Evolutionary conservation across 1,284 basidiomycete species (phyloP), one percentile per base, ranked within the genome.

Genomic region (Entoloma clypeatum): DNA sequence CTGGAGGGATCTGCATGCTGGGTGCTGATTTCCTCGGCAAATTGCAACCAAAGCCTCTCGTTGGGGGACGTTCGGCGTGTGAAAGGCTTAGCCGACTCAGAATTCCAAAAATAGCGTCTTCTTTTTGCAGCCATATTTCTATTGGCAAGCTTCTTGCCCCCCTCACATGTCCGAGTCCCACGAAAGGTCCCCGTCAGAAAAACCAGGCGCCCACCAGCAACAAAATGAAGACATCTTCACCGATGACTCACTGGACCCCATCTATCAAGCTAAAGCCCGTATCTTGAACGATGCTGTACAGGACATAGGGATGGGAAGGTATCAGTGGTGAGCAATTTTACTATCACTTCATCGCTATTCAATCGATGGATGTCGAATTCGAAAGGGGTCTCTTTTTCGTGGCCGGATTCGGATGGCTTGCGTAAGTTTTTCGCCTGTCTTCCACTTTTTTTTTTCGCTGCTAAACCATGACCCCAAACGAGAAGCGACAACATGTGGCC

Each of bases 301-400:
- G 55, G 76, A 81, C 39, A 79, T 86, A 31, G 83, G 83, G 4
- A 84, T 85, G 76, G 84, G 84, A 4, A 74, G 66, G 41, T 86
- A 85, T 55, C 82, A 85, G 46, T 60, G 72, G 81, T 76, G 19
- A 31, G 28, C n/a, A n/a, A 19, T 14, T 17, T 32, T 22, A 14
- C 7, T 13, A 10, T 18, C 36, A 14, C 5, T 16, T 26, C n/a
- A 13, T 41, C 14, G 22, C 18, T 31, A 11, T n/a, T 27, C 19
- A 17, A 3, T 10, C 16, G 11, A 19, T 11, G 18, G 5, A 10
- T 5, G n/a, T 8, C 29, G 16, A 23, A 10, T 25, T 33, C n/a
- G 13, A 13, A 27, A 53, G 56, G 53, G 45, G 42, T 2, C 57
- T 81, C 2, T 81, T 80, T 51, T 51, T 70, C 11, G 74, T 80